Base-by-base conservation (phyloP, 1,284 basidiomycete genomes). In the Ceratobasidium sp. region DNA sequence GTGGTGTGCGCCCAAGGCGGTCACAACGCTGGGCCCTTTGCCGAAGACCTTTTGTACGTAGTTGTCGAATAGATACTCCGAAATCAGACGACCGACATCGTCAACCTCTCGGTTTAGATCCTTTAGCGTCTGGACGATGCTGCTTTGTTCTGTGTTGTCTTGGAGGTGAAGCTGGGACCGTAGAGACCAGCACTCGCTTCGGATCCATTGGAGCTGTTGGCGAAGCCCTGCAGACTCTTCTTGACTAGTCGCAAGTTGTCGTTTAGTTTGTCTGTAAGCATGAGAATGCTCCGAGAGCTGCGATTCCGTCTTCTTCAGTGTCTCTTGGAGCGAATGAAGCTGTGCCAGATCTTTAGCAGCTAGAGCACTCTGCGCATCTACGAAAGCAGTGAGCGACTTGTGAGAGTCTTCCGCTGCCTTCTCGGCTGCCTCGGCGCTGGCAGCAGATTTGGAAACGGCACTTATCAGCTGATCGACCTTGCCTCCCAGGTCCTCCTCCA, bases 131-230 rank as follows among this genome's bases (percentile, higher is more conserved):
- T 51, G 59, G 13, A 71, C 71, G 2, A 75, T 53, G 8, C 66
- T 58, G 6, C 62, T 71, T 29, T 69, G 75, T 51, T 75, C 75
- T 0, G 31, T 48, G 19, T 54, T 65, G 19, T 75, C 75, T 14
- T 73, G 59, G 6, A 75, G 41, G 16, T 65, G 61, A 27, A 75
- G 69, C 11, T 73, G 59, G 7, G 59, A 64, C 9, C 75, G 75
- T 8, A 75, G n/a, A 14, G 74, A 69, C 6, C 46, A 43, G 16
- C 62, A 66, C 34, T 75, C 64, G 14, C n/a, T 31, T 22, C 54
- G 64, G n/a, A 48, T 53, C 31, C 53, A 46, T 53, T 73, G 46
- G 14, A 73, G 71, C 4, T 73, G 58, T 14, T 41, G 58, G 3
- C 46, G 58, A 27, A 73, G 29, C 34, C 34, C 13, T 0, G 8